Evolutionary conservation across 208 protist species (phyloP).

Genomic region (Leishmania arabica): DNA sequence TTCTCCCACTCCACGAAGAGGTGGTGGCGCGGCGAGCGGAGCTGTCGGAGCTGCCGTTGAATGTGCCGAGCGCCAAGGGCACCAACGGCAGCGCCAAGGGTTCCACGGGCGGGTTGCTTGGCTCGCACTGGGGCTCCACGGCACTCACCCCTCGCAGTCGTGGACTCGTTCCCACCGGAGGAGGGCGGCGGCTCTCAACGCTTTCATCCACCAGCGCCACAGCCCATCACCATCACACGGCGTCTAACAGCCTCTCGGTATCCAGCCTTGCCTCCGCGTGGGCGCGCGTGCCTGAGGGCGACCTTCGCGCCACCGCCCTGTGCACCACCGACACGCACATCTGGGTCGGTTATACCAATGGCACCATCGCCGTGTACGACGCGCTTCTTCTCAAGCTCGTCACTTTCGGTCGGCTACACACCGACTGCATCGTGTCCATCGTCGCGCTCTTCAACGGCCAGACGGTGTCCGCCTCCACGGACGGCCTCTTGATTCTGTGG

Average conservation of each 20-base stretch:
- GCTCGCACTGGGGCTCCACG: background rate
- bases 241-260: background rate
- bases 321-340: constrained; percentile 62
- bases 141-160: constrained; percentile 12
- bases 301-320: constrained; percentile 31
- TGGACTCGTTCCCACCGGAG: constrained; percentile 3
- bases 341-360: constrained; percentile 79
- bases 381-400: constrained; percentile 62
- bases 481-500: constrained; percentile 83
- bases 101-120: background rate
- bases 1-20: constrained; percentile 25
- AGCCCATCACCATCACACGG: background rate
- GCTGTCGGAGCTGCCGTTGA: constrained; percentile 15
- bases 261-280: background rate
- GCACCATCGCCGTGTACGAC: constrained; percentile 80
- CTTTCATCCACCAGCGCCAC: background rate
- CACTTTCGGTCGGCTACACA: constrained; percentile 69
- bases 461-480: constrained; percentile 70
- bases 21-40: constrained; percentile 17
- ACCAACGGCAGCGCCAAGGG: background rate
- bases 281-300: background rate
- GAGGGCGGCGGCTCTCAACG: background rate
- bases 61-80: background rate
- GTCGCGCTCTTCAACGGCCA: constrained; percentile 15
- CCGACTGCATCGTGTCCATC: constrained; percentile 43